Percentiles rank a stretch among this genome's conserved stretches.
These are phyloP conservation scores for Rhizopus stolonifer DNA, from an alignment of 371 early-diverging fungal genomes.

Conservation along the genomic window DNA sequence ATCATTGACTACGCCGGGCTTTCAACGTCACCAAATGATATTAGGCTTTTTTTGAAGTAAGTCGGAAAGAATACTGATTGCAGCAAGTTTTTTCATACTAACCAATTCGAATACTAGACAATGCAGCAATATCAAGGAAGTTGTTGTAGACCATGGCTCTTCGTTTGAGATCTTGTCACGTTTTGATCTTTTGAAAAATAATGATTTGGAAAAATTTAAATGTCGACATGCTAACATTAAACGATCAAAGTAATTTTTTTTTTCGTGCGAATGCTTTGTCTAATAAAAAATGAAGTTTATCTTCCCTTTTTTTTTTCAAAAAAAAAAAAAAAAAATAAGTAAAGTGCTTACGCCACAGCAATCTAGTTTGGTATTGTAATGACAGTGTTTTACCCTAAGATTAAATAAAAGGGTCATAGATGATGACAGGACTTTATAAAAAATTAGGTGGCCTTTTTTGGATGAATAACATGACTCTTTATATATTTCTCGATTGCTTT, in stretches of 20 bases:
- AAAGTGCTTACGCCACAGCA: slow-evolving; percentile 13
- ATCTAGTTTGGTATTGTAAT: slow-evolving; percentile 13
- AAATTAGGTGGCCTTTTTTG: no score
- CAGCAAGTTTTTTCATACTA: slow-evolving; percentile 21
- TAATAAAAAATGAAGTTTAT: slow-evolving; percentile 14
- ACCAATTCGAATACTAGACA: slow-evolving; percentile 20
- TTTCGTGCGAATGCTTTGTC: slow-evolving; percentile 17
- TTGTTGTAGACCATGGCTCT: slow-evolving; percentile 27
- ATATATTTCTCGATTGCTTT: no score
- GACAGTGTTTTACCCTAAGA: no score
- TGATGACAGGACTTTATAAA: no score
- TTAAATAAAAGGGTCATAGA: no score
- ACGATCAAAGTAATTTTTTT: slow-evolving; percentile 16
- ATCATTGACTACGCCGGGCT: slow-evolving; percentile 28
- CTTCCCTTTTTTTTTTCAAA: slow-evolving; percentile 3
- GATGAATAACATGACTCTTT: no score
- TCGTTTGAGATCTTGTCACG: slow-evolving; percentile 28
- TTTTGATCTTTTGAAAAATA: slow-evolving; percentile 18
- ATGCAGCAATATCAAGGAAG: slow-evolving; percentile 22
- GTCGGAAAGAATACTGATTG: slow-evolving; percentile 18
- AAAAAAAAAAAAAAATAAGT: not conserved
- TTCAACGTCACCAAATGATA: slow-evolving; percentile 20
- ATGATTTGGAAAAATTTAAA: slow-evolving; percentile 18
- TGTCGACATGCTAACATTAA: slow-evolving; percentile 18
- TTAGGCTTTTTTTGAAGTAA: slow-evolving; percentile 13